A percentile compares a stretch with the other conserved stretches of the same genome.
phyloP scores from a whole-genome alignment of 169 alveolate genomes.

The Theileria annulata region DNA sequence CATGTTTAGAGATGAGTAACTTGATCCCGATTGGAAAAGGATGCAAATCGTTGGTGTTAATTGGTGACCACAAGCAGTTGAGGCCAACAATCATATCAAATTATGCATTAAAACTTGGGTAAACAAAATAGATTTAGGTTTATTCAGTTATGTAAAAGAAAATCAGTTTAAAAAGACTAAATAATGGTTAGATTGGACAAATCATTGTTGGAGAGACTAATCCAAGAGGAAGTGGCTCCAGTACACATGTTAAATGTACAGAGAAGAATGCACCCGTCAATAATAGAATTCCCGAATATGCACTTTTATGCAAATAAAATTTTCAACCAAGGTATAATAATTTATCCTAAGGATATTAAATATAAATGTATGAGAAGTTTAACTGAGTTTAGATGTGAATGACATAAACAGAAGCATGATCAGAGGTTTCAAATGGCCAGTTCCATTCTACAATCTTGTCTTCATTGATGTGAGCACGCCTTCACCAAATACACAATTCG shows the following conservation, averaged over 20 bases:
- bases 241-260: slow-evolving; percentile 86
- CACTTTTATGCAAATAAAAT: slow-evolving; percentile 85
- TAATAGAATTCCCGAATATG: slow-evolving; percentile 90
- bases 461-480: slow-evolving; percentile 73
- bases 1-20: slow-evolving; percentile 44
- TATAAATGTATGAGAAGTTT: not conserved
- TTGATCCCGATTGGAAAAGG: slow-evolving; percentile 81
- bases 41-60: slow-evolving; percentile 86
- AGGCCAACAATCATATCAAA: slow-evolving; percentile 95
- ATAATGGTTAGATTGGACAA: slow-evolving; percentile 70
- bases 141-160: not conserved
- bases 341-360: not conserved
- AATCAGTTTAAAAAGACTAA: slow-evolving; percentile 6
- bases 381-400: slow-evolving; percentile 15
- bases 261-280: slow-evolving; percentile 96
- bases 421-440: slow-evolving; percentile 73
- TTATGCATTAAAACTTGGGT: slow-evolving; percentile 80
- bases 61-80: slow-evolving; percentile 96
- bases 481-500: slow-evolving; percentile 70
- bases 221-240: slow-evolving; percentile 67
- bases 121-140: not conserved
- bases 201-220: slow-evolving; percentile 87
- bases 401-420: slow-evolving; percentile 58
- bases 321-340: slow-evolving; percentile 54
- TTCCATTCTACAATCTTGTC: slow-evolving; percentile 40